These are phyloP conservation scores for Ustilago vetiveriae DNA, from an alignment of 1,284 basidiomycete genomes.

Conservation along the genomic window DNA sequence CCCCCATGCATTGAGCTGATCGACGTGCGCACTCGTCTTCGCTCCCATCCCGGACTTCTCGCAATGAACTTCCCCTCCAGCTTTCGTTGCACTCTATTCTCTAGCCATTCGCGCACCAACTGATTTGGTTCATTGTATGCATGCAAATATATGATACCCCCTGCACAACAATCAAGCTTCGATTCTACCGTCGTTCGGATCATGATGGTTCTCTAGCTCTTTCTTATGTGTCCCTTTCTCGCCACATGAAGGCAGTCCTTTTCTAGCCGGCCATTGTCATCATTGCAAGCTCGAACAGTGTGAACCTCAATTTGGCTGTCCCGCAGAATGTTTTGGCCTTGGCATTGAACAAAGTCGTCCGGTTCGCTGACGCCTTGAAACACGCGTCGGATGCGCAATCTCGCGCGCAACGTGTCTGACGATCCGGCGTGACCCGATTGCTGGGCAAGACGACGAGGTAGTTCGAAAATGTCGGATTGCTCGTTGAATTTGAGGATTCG, in stretches of 20 bases:
- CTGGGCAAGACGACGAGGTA: constrained; percentile 9
- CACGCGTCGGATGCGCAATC: constrained; percentile 75
- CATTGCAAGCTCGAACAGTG: constrained; percentile 70
- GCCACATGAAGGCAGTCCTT: constrained; percentile 57
- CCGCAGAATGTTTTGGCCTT: constrained; percentile 81
- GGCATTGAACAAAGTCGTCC: constrained; percentile 91
- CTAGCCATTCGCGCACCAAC: no score
- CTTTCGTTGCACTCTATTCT: no score
- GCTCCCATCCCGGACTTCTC: no score
- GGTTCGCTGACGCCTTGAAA: constrained; percentile 93
- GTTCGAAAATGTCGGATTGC: constrained; percentile 7
- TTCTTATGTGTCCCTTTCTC: constrained; percentile 41
- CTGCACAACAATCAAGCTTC: not conserved
- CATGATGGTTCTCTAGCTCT: no score
- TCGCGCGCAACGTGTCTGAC: not conserved
- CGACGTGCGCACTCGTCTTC: no score
- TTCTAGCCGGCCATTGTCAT: constrained; percentile 31
- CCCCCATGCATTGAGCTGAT: constrained; percentile 27
- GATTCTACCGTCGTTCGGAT: not conserved
- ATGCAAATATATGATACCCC: constrained; percentile 17
- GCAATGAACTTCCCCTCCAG: no score
- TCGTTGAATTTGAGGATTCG: constrained; percentile 75
- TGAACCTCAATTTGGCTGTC: constrained; percentile 80
- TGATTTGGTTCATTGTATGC: not conserved
- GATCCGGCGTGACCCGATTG: not conserved